Base-by-base conservation (phyloP, 441 rosid species). In the Jatropha podagrica region DNA sequence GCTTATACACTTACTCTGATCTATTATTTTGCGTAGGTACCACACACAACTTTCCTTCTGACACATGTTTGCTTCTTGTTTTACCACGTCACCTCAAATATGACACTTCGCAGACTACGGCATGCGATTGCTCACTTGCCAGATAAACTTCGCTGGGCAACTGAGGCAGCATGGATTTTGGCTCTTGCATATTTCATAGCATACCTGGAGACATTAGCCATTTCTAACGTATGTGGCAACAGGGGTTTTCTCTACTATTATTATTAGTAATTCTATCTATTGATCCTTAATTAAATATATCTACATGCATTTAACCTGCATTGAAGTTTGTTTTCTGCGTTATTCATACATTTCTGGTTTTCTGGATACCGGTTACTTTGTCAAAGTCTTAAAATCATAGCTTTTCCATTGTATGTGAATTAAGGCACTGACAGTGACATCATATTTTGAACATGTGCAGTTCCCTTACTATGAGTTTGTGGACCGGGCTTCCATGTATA, bases 381-480 rank as follows among this genome's bases (percentile, higher is more conserved):
- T 49, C 38, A 5, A 52, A 62, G 62, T 59, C 65, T 32, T 52
- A 56, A 46, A 69, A 66, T 32, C n/a, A 46, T 4, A 32, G 44
- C 17, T 12, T 61, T 32, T 41, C 7, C 13, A 4, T 75, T 52
- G 15, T 40, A 27, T 65, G 61, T 38, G 62, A 18, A 73, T n/a
- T 27, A 44, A 42, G 15, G 68, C 66, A 37, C 66, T 72, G 76
- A 76, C 46, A 54, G 46, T 76, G 59, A 73, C 32, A 9, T 66
- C 70, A 65, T 73, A 55, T 78, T 75, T 80, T 74, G 54, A 62
- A 59, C 63, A n/a, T 79, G 54, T 88, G 90, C 93, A 96, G 99
- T 96, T 96, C 81, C 99, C 98, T 37, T 96, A 96, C 79, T 96
- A 96, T n/a, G 93, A 90, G 64, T 96, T 96, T 67, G 97, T 94